Evolutionary conservation across 768 basidiomycete genomes (phyloP).

Genomic region (Rubroboletus satanas): DNA sequence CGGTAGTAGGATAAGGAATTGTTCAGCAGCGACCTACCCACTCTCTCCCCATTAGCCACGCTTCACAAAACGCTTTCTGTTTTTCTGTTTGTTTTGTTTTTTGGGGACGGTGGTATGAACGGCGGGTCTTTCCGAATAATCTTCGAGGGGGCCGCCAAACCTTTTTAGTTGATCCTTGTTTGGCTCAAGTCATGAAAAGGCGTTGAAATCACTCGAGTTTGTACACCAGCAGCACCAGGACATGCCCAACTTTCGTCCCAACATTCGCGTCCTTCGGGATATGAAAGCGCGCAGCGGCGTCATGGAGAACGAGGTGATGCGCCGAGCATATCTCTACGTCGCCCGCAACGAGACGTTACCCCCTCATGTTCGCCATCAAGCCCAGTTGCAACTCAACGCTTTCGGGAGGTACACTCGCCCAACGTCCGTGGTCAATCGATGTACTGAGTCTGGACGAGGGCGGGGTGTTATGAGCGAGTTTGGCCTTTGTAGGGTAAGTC

Average conservation of each 20-base stretch:
- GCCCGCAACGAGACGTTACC: constrained; percentile 90
- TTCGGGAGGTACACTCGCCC: constrained; percentile 81
- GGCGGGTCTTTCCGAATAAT: background rate
- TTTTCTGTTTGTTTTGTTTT: too few relatives aligned
- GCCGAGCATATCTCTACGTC: constrained; percentile 89
- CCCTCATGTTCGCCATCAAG: constrained; percentile 85
- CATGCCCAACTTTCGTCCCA: constrained; percentile 34
- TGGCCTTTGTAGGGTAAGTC: constrained; percentile 70
- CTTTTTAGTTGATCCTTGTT: constrained; percentile 23
- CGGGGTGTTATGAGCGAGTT: constrained; percentile 89
- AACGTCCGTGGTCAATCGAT: constrained; percentile 87
- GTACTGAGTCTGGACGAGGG: constrained; percentile 78
- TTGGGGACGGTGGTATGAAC: background rate
- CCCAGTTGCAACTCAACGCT: constrained; percentile 88
- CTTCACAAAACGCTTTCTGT: too few relatives aligned
- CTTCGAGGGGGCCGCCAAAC: background rate
- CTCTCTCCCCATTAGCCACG: constrained; percentile 27
- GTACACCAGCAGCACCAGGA: background rate
- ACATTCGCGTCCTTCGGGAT: constrained; percentile 64
- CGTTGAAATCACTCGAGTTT: background rate
- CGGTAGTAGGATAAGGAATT: background rate
- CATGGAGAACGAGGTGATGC: constrained; percentile 69
- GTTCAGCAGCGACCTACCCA: constrained; percentile 12
- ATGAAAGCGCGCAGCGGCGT: constrained; percentile 74
- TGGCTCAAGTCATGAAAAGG: background rate